Evolutionary conservation across 257 asterid genomes (phyloP).

Genomic region (Solanum bulbocastanum): DNA sequence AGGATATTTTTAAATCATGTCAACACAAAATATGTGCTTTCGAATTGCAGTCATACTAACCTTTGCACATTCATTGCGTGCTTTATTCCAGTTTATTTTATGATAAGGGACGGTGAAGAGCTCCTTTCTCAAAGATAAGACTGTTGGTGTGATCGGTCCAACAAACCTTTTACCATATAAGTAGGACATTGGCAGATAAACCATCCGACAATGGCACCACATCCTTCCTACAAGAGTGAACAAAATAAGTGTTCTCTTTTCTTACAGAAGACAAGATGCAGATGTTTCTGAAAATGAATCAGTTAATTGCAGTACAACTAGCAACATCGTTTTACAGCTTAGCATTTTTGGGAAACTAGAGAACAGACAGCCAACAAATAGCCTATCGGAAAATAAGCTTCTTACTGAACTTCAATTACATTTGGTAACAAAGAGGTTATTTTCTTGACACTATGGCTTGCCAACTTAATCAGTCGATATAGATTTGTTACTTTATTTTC

Average conservation of each 20-base stretch:
- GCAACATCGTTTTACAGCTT: neutral
- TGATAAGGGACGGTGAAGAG: slow-evolving; percentile 70
- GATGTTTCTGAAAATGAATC: slow-evolving; percentile 1
- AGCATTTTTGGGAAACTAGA: neutral
- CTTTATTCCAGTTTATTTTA: slow-evolving; percentile 72
- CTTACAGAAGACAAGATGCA: slow-evolving; percentile 4
- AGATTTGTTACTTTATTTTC: neutral
- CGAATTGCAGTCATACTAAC: slow-evolving; percentile 24
- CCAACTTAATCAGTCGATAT: neutral
- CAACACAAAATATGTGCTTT: neutral
- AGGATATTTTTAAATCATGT: too few relatives aligned
- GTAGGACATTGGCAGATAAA: slow-evolving; percentile 95
- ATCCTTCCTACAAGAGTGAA: slow-evolving; percentile 60
- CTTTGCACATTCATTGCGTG: slow-evolving; percentile 90
- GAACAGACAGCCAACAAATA: neutral
- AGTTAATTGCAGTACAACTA: neutral
- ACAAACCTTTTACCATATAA: slow-evolving; percentile 83
- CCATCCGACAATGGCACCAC: slow-evolving; percentile 99
- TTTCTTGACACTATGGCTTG: neutral
- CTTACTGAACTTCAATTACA: neutral
- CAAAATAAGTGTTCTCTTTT: neutral
- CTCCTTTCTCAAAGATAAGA: slow-evolving; percentile 82
- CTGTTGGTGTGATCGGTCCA: slow-evolving; percentile 82
- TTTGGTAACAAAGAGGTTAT: neutral
- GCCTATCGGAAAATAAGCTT: neutral